Conservation (phyloP, 1,139 yeast genomes). For the Pichia sp. region DNA sequence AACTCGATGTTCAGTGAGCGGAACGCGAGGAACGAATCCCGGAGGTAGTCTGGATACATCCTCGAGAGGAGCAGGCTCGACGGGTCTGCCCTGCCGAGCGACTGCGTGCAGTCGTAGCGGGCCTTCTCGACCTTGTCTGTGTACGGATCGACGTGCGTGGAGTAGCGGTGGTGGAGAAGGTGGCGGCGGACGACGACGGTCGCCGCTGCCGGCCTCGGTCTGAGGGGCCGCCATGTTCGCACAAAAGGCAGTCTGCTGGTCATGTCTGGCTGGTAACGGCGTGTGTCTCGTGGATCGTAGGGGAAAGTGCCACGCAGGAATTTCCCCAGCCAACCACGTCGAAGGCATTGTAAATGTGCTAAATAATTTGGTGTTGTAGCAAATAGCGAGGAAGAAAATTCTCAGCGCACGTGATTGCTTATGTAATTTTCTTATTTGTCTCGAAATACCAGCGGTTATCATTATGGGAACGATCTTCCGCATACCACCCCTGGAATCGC, state of each 20-base stretch:
- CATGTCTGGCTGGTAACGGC: neutral
- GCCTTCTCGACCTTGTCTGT: slow-evolving; percentile 35
- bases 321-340: slow-evolving; percentile 6
- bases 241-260: neutral
- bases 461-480: too few species aligned
- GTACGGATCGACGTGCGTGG: slow-evolving; percentile 15
- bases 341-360: neutral
- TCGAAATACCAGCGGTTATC: too few species aligned
- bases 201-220: neutral
- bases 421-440: too few species aligned
- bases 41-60: slow-evolving; percentile 63
- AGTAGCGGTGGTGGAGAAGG: neutral
- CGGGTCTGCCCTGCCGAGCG: slow-evolving; percentile 47
- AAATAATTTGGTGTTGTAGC: too few species aligned
- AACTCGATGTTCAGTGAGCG: slow-evolving; percentile 68
- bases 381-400: neutral
- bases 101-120: slow-evolving; percentile 41
- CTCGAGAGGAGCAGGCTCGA: slow-evolving; percentile 66
- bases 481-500: too few species aligned
- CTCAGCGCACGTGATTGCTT: neutral
- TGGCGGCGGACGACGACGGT: neutral
- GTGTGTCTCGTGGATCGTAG: neutral
- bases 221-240: neutral
- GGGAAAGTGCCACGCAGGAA: too few species aligned
- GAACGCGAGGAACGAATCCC: slow-evolving; percentile 65